These are phyloP conservation scores for Bacidia gigantensis DNA, from an alignment of 495 filamentous ascomycete genomes.

Conservation along the genomic window DNA sequence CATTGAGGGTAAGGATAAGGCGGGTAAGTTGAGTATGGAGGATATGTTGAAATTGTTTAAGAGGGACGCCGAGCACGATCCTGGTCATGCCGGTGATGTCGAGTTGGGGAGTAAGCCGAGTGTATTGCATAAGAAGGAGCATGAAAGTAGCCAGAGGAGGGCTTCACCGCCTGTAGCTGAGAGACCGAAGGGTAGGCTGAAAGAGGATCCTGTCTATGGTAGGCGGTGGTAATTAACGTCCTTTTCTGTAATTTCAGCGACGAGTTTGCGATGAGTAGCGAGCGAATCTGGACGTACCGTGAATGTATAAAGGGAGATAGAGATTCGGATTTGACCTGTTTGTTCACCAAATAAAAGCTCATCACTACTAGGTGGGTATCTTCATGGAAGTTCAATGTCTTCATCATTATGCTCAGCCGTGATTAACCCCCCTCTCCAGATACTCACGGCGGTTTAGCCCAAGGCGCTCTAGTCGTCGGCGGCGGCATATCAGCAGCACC, in stretches of 20 bases:
- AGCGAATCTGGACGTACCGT: too few relatives aligned
- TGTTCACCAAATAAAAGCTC: too few relatives aligned
- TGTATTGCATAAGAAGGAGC: conserved; percentile 28
- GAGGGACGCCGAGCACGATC: conserved; percentile 48
- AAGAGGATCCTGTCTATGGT: conserved; percentile 13
- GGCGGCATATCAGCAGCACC: conserved; percentile 8
- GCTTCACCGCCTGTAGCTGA: conserved; percentile 7
- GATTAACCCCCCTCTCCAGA: too few relatives aligned
- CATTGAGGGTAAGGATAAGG: conserved; percentile 66
- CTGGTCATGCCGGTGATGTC: conserved; percentile 22
- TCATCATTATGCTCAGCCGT: too few relatives aligned
- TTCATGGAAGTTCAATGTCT: too few relatives aligned
- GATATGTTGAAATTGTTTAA: conserved; percentile 87
- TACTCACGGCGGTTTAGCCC: conserved; percentile 9
- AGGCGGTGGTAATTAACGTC: conserved; percentile 18
- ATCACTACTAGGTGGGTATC: too few relatives aligned
- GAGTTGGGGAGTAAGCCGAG: conserved; percentile 5
- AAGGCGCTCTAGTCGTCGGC: conserved; percentile 11
- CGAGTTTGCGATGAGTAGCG: too few relatives aligned
- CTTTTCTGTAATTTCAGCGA: too few relatives aligned
- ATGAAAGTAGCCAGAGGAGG: conserved; percentile 4
- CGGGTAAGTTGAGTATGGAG: conserved; percentile 69
- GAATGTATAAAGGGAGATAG: too few relatives aligned
- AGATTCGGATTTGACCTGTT: too few relatives aligned
- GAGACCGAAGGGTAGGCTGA: background rate